Base-by-base conservation (phyloP, 2,329 filamentous ascomycete species). In the Chaetothyriales sp. region DNA sequence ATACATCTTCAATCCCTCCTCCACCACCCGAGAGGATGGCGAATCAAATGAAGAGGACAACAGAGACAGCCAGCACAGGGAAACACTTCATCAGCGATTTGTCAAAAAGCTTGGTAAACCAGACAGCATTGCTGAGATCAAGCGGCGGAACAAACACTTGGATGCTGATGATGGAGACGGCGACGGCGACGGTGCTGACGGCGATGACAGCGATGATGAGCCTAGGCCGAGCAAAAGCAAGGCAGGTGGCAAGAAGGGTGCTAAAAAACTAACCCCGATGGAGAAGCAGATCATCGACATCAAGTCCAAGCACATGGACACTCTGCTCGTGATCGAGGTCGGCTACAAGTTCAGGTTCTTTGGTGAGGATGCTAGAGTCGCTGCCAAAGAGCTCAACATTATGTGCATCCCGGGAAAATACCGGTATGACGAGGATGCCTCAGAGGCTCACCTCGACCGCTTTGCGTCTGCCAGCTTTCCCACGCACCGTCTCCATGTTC, bases 301-400 rank as follows among this genome's bases (percentile, higher is more conserved):
- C 67, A 98, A 98, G 70, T 77, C 82, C 54, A 86, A 90, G 60
- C 83, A 97, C 65, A 77, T 88, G 71, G 92, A 97, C 64, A 92
- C 90, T 0, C 63, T 98, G 18, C 75, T 98, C 29, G 85, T 97
- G 10, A 82, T 97, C 49, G 90, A 98, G 66, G 92, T 97, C 7
- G 92, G 92, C 48, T 98, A 98, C 71, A 98, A 98, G 66, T 98
- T 94, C 69, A 83, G 86, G 33, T 95, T 98, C 71, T 95, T 95
- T 64, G 92, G 92, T 9, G 90, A 97, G 63, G 92, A 98, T 71
- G 92, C 92, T 7, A 80, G 89, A 50, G 79, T 81, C 50, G 92
- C 90, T 4, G 86, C 89, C 10, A 94, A 90, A 66, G 88, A 90
- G 65, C 74, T 98, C 47, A 86, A 88, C 54, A 95, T 98, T 60